These are phyloP conservation scores for Trichoderma sp. DNA, from an alignment of 2,329 filamentous ascomycete species.

Conservation along the genomic window DNA sequence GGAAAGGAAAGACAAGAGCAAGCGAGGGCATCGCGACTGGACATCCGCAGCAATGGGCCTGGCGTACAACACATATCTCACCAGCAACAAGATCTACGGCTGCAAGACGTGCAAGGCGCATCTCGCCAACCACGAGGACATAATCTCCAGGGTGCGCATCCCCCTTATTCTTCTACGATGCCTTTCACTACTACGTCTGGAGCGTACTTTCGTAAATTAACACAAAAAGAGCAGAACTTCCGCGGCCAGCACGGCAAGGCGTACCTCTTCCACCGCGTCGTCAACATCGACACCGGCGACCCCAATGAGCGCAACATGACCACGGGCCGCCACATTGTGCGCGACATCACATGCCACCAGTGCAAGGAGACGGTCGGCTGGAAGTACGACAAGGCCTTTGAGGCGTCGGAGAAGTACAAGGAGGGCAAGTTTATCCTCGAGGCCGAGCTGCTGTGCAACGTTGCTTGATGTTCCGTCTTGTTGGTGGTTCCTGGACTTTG, in stretches of 20 bases:
- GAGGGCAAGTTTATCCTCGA: constrained; percentile 98
- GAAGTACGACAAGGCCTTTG: constrained; percentile 99
- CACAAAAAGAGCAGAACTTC: constrained; percentile 73
- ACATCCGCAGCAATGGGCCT: constrained; percentile 68
- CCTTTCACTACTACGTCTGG: too few relatives aligned
- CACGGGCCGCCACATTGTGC: constrained; percentile 89
- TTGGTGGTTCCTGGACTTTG: too few relatives aligned
- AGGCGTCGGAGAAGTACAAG: constrained; percentile 93
- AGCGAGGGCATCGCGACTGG: background rate
- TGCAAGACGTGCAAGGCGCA: constrained; percentile 96
- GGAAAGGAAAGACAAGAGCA: background rate
- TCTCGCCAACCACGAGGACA: constrained; percentile 91
- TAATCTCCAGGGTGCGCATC: constrained; percentile 79
- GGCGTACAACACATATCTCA: constrained; percentile 88
- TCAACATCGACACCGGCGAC: constrained; percentile 83
- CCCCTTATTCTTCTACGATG: background rate
- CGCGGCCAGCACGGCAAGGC: constrained; percentile 97
- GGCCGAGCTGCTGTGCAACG: constrained; percentile 82
- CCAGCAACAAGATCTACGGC: constrained; percentile 83
- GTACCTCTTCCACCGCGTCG: constrained; percentile 91
- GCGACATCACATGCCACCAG: constrained; percentile 88
- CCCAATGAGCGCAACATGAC: constrained; percentile 98
- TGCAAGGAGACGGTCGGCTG: constrained; percentile 93
- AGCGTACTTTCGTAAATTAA: too few relatives aligned
- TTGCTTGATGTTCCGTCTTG: constrained; percentile 50